These are phyloP conservation scores for Fusarium sp. DNA, from an alignment of 2,329 filamentous ascomycete genomes.

Conservation along the genomic window DNA sequence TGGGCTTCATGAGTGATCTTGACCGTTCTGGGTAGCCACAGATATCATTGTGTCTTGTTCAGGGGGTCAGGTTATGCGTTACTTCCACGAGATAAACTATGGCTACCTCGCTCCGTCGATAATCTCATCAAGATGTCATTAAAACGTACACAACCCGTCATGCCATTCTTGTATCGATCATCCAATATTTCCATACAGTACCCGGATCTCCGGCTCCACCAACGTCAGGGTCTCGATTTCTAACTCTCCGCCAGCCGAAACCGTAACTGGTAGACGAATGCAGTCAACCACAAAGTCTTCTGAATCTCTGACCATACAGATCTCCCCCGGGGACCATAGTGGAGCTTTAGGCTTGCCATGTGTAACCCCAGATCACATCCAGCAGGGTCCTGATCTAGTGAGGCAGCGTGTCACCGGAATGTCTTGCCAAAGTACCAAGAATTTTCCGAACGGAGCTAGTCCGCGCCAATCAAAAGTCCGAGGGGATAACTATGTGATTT, in stretches of 20 bases:
- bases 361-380: neutral
- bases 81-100: neutral
- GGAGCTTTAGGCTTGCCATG: neutral
- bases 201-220: neutral
- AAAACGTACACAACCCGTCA: neutral
- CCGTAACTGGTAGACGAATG: neutral
- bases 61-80: neutral
- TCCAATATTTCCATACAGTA: neutral
- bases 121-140: neutral
- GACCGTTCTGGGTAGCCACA: neutral
- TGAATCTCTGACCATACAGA: neutral
- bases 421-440: neutral
- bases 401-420: neutral
- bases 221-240: neutral
- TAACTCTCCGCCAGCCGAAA: neutral
- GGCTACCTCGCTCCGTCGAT: neutral
- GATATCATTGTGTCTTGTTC: neutral
- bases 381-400: neutral
- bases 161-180: neutral
- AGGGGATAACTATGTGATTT: neutral
- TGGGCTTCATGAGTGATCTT: neutral
- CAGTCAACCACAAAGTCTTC: neutral
- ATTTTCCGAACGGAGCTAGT: neutral
- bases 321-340: neutral
- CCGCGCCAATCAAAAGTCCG: neutral